Evolutionary conservation across 768 basidiomycete species (phyloP), one percentile per base, ranked within the genome.

Genomic region (Russula sp.): DNA sequence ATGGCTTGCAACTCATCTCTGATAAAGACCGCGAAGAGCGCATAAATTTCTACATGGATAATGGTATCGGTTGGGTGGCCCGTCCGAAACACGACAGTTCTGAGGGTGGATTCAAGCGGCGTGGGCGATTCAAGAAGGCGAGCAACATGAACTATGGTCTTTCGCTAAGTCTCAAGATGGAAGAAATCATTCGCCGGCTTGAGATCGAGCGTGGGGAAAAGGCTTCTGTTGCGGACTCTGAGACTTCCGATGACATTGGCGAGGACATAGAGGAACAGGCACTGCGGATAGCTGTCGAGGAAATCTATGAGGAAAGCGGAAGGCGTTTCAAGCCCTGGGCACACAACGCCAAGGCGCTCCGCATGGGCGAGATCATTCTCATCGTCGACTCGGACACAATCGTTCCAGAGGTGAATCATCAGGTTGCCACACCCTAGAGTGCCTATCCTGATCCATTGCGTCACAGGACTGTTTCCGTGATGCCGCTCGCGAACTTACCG

Each of bases 121-220:
- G 88, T 35, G 92, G 91, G 45, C 82, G 90, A 22, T 96, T 96
- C 80, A 96, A 96, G 78, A 96, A 96, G 74, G 92, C 92, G 1
- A 86, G 85, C 16, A 96, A 96, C 73, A 86, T 95, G 87, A 96
- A 95, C 70, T 93, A 87, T 67, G 90, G 81, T 0, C 77, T 80
- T n/a, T 74, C 84, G 68, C 77, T 92, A 6, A 86, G 85, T 5
- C 76, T 91, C 34, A 80, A 83, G 56, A 71, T 83, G 65, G 82
- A 83, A 69, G 77, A 78, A 61, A 71, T 78, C 50, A 74, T 84
- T 50, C 76, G 75, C 9, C 68, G 68, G n/a, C 74, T 85, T 18
- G 81, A 84, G 68, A 73, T 75, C 10, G 73, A 70, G 18, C 69
- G 74, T 16, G 74, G 70, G n/a, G 45, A 68, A 69, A 62, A 73